Conservation (phyloP, 2,329 filamentous ascomycete species). For the Pseudogymnoascus sp. region DNA sequence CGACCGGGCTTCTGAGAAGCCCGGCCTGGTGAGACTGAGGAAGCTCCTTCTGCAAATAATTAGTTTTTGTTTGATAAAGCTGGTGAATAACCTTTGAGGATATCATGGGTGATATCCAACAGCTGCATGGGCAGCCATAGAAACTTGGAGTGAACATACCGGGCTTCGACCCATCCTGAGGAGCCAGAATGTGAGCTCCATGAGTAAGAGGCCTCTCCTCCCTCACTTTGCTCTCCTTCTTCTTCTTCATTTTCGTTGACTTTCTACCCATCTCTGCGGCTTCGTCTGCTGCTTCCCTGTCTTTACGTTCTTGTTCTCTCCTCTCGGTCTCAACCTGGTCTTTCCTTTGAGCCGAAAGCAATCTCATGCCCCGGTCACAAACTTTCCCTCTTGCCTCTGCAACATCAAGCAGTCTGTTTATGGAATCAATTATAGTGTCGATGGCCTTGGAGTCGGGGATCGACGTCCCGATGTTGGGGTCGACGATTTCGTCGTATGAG, state of each 20-base stretch:
- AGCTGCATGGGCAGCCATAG: not conserved
- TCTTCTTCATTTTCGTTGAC: slow-evolving; percentile 64
- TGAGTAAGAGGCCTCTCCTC: slow-evolving; percentile 54
- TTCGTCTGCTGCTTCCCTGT: slow-evolving; percentile 41
- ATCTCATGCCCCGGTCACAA: slow-evolving; percentile 67
- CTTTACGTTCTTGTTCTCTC: slow-evolving; percentile 39
- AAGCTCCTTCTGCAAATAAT: not conserved
- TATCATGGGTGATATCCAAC: not conserved
- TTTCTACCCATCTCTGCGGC: slow-evolving; percentile 42
- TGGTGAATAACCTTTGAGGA: not conserved
- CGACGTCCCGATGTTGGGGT: slow-evolving; percentile 49
- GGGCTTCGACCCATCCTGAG: slow-evolving; percentile 57
- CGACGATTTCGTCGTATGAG: slow-evolving; percentile 63
- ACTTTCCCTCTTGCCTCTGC: slow-evolving; percentile 60
- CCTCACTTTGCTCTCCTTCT: slow-evolving; percentile 54
- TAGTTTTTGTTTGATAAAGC: not conserved
- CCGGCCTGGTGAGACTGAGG: not conserved
- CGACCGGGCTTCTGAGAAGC: slow-evolving; percentile 3
- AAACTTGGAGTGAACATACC: slow-evolving; percentile 35
- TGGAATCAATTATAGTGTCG: slow-evolving; percentile 55
- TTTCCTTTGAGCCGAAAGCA: slow-evolving; percentile 60
- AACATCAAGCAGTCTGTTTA: slow-evolving; percentile 57
- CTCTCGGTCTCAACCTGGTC: slow-evolving; percentile 42
- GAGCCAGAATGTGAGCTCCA: slow-evolving; percentile 55
- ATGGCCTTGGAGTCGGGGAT: slow-evolving; percentile 58